Evolutionary conservation across 106 monocot species (phyloP), one percentile per base, ranked within the genome.

Genomic region (Dendrobium huoshanense): DNA sequence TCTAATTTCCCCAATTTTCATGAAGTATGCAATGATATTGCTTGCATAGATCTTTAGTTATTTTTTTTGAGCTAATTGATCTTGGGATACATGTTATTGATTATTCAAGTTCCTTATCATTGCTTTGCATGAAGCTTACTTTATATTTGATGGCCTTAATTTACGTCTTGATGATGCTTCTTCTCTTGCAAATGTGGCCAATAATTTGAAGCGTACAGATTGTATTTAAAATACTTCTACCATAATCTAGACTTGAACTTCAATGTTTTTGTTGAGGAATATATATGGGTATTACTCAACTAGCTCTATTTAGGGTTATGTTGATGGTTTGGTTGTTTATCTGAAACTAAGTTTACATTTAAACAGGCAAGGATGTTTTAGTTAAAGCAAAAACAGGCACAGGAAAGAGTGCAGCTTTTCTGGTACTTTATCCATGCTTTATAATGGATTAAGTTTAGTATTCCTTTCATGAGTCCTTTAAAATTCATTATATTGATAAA

Each of bases 311-410:
- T 61, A 22, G 1, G 61, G 5, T 13, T 31, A 29, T 68, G 15
- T 25, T 68, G 68, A 13, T 9, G 31, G 4, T 68, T 31, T 68
- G 0, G 11, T 68, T 70, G 16, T 70, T 37, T 70, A 70, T 33
- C 33, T 10, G 68, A 31, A 70, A 37, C 70, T 70, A 33, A 70
- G 15, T 33, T 70, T 70, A 33, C 6, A 65, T 29, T 40, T 58
- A 31, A 79, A 47, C 85, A 99, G 98, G 98, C 80, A 95, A 91
- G 81, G 98, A 99, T 84, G 91, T 79, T 73, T 78, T 99, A 41
- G 92, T 95, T 61, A 99, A 95, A 85, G 98, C 98, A 42, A 95
- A 79, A 87, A 86, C 98, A 73, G 98, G 98, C 73, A 89, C 93
- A 4, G 95, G 98, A 56, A 95, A 99, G 86, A 99, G 82, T 79